Base-by-base conservation (phyloP, 2,329 filamentous ascomycete genomes). In the Geosmithia flava region DNA sequence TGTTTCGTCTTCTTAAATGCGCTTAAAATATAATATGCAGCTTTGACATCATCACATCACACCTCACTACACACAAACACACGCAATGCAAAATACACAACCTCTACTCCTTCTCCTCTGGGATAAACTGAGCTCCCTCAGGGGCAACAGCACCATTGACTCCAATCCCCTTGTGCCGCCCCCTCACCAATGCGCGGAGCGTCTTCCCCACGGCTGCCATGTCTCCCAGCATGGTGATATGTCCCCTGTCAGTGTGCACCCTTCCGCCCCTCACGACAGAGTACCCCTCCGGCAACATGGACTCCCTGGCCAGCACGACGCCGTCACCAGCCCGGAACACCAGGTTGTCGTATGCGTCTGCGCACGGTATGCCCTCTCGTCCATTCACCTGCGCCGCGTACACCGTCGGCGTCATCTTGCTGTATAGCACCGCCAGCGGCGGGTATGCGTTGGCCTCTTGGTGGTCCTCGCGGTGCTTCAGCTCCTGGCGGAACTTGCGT, bases 241-340 rank as follows among this genome's bases (percentile, higher is more conserved):
- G 91, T 0, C 91, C 90, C 3, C 88, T 73, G 54, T 95, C 87
- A 48, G 83, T 89, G 55, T 80, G 83, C 13, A 95, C 78, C 17
- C 87, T 70, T 0, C 89, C 89, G 13, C 82, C 83, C 44, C 75
- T 78, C 1, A 83, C 87, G 37, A 85, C 71, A 45, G 76, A 73
- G 60, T 95, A 96, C 0, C 89, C 89, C 2, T 77, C 68, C 0
- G 90, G 90, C 42, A 94, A 65, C 86, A 94, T 91, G 0, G 89
- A 85, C 52, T 91, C 87, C 46, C 80, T 80, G 0, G 90, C 87
- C 7, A 96, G 74, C 48, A 91, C 88, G 0, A 97, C 90, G 0
- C 90, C 91, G 60, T 97, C 90, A 2, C 90, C 89, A 20, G 83
- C 83, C 1, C 85, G 84, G 66, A 96, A 96, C 0, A 87, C 78